Base-by-base conservation (phyloP, 495 filamentous ascomycete species). In the Neurospora discreta region DNA sequence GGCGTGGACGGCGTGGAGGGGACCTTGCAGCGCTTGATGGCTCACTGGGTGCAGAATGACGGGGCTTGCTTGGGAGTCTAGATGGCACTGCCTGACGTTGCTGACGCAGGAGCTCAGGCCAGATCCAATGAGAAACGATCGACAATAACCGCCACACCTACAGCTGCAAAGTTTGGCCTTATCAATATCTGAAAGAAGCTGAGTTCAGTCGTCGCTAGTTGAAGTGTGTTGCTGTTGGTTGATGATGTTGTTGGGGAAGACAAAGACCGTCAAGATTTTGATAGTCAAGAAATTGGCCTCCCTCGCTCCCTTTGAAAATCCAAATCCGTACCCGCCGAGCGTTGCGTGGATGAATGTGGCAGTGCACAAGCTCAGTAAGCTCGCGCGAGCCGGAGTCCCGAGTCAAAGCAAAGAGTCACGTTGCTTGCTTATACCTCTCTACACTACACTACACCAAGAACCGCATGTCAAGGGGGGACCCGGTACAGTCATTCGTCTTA, bases 41-140 rank as follows among this genome's bases (percentile, higher is more conserved):
- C 26, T 65, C 52, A 33, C 23, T 65, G 52, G 52, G 52, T 65
- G 52, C 52, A 65, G 52, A 33, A 60, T 60, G 52, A 65, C 52
- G 26, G n/a, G n/a, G n/a, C n/a, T n/a, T n/a, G n/a, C n/a, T n/a
- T n/a, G n/a, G 52, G 26, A 65, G 26, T 65, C 52, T 65, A 65
- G 26, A 65, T 36, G 52, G 26, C 30, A 65, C 52, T 65, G 52
- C 33, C 52, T 65, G 52, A 65, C 52, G 52, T 65, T 65, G 26
- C 15, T 79, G 77, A 78, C 76, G 77, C 76, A 76, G 73, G 69
- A 73, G 71, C 71, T 74, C 73, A 70, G 73, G 73, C 71, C 71
- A 60, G 72, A 73, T n/a, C n/a, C n/a, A n/a, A n/a, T 18, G 16
- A 71, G 74, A 68, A 77, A 71, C 73, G 77, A 79, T 79, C 77